Conservation (phyloP, 2,329 filamentous ascomycete species). For the Penicillium sp. region DNA sequence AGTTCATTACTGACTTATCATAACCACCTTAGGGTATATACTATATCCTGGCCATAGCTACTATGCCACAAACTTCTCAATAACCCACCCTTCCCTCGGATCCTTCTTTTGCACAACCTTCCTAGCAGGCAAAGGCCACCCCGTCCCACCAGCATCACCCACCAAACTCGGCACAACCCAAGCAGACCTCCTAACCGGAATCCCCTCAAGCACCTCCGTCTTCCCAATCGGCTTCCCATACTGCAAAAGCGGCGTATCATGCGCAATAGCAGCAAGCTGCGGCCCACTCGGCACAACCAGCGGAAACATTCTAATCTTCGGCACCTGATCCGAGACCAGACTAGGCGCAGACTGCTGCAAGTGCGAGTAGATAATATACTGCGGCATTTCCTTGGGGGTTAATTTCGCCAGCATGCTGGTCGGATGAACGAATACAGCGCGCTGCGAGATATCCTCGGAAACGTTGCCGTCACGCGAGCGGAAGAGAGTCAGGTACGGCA, state of each 20-base stretch:
- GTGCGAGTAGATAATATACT: constrained; percentile 85
- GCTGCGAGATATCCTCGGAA: constrained; percentile 56
- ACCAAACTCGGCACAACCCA: constrained; percentile 82
- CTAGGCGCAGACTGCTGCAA: constrained; percentile 71
- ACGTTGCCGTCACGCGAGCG: constrained; percentile 59
- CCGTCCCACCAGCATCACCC: constrained; percentile 67
- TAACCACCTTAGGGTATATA: too few species aligned
- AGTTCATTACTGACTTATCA: too few species aligned
- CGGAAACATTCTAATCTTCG: constrained; percentile 85
- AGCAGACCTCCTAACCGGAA: constrained; percentile 67
- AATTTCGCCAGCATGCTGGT: constrained; percentile 76
- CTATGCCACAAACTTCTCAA: constrained; percentile 57
- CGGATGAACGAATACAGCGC: constrained; percentile 85
- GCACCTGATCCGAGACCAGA: constrained; percentile 59
- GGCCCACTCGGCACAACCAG: constrained; percentile 77
- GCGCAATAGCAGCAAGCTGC: constrained; percentile 77
- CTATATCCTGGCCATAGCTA: too few species aligned
- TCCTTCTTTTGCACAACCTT: constrained; percentile 82
- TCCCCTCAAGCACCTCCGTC: constrained; percentile 57
- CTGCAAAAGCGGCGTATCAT: constrained; percentile 79
- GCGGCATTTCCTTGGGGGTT: constrained; percentile 73
- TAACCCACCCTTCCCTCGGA: constrained; percentile 73
- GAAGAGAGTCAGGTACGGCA: constrained; percentile 86
- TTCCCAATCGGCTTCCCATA: constrained; percentile 94
- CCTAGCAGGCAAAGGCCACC: constrained; percentile 84